Percentiles rank a stretch among this genome's conserved stretches.
phyloP scores from a whole-genome alignment of 148 eudicot genomes.

The Heliosperma pusillum region DNA sequence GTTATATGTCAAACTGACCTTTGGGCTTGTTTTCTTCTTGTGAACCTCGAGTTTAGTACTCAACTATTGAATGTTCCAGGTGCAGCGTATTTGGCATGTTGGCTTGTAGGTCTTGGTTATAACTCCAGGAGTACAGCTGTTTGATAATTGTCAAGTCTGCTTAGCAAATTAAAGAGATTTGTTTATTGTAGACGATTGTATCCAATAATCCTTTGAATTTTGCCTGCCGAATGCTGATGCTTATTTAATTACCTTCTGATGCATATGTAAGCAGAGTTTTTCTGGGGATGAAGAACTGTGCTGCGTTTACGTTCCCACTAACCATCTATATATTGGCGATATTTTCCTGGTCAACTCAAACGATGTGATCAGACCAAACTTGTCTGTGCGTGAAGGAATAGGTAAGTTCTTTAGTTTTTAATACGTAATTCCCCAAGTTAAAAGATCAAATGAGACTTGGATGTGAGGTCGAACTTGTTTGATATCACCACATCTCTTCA shows the following conservation, averaged over 20 bases:
- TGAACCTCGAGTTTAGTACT: neutral
- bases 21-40: neutral
- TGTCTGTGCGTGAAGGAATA: conserved; percentile 76
- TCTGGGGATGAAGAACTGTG: conserved; percentile 67
- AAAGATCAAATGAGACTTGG: too few species aligned
- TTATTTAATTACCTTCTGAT: neutral
- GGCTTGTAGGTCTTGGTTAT: neutral
- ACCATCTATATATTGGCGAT: conserved; percentile 74
- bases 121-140: neutral
- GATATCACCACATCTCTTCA: too few species aligned
- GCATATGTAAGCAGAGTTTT: conserved; percentile 38
- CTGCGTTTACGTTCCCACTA: conserved; percentile 72
- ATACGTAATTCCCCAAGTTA: too few species aligned
- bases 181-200: neutral
- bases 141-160: neutral
- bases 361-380: conserved; percentile 63
- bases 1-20: neutral
- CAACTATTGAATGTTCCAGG: neutral
- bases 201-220: neutral
- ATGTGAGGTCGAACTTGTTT: too few species aligned
- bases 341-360: conserved; percentile 61
- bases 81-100: neutral
- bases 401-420: too few species aligned
- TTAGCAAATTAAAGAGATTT: neutral
- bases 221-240: neutral